phyloP scores from a whole-genome alignment of 75 land plant species.

The Isoetes taiwanensis region DNA sequence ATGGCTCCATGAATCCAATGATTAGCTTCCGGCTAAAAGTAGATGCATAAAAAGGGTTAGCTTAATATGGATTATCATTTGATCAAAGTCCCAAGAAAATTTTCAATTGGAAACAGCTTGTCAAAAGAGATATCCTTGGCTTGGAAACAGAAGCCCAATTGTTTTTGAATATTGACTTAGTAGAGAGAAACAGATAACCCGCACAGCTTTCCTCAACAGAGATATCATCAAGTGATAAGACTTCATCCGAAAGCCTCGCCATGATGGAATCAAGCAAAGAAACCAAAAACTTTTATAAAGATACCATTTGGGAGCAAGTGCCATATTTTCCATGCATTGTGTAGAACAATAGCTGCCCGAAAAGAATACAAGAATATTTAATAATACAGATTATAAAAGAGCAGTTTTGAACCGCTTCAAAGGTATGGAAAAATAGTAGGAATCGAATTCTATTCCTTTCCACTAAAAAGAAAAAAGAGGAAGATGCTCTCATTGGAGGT shows the following conservation, averaged over 20 bases:
- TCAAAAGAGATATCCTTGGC: not conserved
- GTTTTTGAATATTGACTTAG: not conserved
- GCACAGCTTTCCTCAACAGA: conserved; percentile 87
- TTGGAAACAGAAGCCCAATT: not conserved
- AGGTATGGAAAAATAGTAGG: no score
- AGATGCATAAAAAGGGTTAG: not conserved
- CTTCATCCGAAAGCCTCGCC: conserved; percentile 35
- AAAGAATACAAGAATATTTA: not conserved
- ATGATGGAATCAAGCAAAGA: conserved; percentile 50
- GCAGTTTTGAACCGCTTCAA: no score
- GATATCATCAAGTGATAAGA: conserved; percentile 80
- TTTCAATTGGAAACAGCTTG: not conserved
- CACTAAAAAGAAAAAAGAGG: no score
- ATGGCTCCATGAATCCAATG: not conserved
- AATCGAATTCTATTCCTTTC: no score
- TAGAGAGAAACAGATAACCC: conserved; percentile 12
- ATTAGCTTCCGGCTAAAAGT: not conserved
- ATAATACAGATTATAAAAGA: not conserved
- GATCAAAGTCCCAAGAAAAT: no score
- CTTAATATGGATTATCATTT: no score
- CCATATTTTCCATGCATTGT: conserved; percentile 69
- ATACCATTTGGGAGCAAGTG: conserved; percentile 33
- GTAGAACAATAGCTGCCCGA: conserved; percentile 66
- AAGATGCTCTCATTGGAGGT: no score
- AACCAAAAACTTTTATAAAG: conserved; percentile 40